Evolutionary conservation across 176 grass and related monocot genomes (phyloP).

Genomic region (Carex kokanica): DNA sequence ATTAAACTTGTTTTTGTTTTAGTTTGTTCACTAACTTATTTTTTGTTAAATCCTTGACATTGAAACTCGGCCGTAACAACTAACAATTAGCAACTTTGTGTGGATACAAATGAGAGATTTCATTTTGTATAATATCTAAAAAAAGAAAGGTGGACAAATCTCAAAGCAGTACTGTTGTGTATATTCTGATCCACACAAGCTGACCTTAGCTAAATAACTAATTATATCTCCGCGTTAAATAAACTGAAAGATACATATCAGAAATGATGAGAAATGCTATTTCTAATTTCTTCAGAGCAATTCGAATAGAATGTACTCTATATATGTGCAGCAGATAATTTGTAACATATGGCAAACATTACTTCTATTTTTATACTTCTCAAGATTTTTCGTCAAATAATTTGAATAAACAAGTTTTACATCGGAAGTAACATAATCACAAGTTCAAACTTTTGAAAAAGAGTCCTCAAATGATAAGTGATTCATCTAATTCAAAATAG

Average conservation of each 20-base stretch:
- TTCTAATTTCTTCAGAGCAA: background rate
- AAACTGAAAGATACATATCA: background rate
- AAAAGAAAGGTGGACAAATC: background rate
- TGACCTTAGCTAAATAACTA: background rate
- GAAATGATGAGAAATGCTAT: background rate
- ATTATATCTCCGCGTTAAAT: background rate
- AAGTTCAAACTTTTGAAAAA: background rate
- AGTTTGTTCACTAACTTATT: background rate
- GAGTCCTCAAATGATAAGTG: background rate
- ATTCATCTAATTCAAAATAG: background rate
- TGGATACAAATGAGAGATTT: background rate
- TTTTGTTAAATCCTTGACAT: background rate
- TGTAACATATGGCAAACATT: background rate
- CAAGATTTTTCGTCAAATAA: background rate
- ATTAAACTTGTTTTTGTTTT: background rate
- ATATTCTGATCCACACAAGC: no score
- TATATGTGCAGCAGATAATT: background rate
- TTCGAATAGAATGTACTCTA: background rate
- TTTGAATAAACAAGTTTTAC: background rate
- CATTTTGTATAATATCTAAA: background rate
- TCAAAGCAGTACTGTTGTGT: background rate
- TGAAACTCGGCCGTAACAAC: background rate
- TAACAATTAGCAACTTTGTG: background rate
- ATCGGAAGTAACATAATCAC: background rate
- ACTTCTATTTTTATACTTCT: no score